phyloP scores from a whole-genome alignment of 345 rosid species.

The Brassica incana region DNA sequence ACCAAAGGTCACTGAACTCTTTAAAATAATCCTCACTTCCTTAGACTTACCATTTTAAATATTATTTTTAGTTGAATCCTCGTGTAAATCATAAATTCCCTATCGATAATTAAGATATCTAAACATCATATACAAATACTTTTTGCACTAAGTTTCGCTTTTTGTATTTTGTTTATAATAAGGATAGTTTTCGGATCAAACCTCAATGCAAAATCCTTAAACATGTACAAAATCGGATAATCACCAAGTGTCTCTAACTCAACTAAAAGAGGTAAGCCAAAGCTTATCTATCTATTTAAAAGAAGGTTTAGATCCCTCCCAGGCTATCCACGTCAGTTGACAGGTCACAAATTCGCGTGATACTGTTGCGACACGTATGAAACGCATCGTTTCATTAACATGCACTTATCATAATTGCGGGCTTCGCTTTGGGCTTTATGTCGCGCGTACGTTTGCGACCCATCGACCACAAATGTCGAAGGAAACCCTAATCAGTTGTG shows the following conservation, averaged over 20 bases:
- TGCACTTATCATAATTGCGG: no score
- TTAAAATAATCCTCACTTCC: conserved; percentile 13
- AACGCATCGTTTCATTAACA: no score
- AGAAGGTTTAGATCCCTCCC: no score
- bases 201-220: background rate
- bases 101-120: background rate
- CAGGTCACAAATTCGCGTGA: no score
- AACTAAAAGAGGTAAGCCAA: background rate
- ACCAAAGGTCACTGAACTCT: conserved; percentile 21
- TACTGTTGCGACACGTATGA: no score
- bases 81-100: conserved; percentile 26
- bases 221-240: background rate
- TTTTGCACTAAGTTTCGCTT: background rate
- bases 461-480: no score
- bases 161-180: background rate
- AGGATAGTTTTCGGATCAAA: background rate
- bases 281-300: background rate
- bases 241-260: background rate
- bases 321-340: no score
- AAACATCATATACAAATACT: background rate
- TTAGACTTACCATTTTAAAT: background rate
- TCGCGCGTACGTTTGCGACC: no score
- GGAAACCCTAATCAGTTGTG: no score
- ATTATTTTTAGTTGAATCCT: conserved; percentile 33
- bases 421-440: no score